Conservation (phyloP, 2,329 filamentous ascomycete genomes). For the Ceratocystiopsis sp. region DNA sequence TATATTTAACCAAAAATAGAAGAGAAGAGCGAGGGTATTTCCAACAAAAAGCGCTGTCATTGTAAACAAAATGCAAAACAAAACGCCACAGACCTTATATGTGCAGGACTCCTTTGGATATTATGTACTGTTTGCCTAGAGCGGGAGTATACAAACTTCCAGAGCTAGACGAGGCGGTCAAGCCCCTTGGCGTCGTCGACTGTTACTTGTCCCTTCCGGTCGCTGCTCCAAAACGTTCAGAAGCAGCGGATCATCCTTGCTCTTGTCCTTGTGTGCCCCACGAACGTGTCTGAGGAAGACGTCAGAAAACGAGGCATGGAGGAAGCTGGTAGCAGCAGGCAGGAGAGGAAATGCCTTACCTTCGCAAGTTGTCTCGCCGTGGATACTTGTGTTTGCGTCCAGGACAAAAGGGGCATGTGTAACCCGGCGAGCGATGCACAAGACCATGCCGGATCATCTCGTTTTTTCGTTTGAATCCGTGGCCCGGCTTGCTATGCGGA, state of each 20-base stretch:
- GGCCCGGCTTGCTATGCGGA: conserved; percentile 44
- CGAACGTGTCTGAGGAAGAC: conserved; percentile 56
- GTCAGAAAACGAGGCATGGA: not conserved
- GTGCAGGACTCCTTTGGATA: too few relatives aligned
- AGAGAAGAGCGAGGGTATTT: too few relatives aligned
- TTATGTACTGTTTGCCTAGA: too few relatives aligned
- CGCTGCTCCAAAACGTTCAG: too few relatives aligned
- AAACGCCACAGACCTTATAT: not conserved
- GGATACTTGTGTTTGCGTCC: conserved; percentile 91
- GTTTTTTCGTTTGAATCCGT: conserved; percentile 56
- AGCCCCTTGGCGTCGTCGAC: too few relatives aligned
- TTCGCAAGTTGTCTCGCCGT: conserved; percentile 84
- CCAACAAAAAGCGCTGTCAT: too few relatives aligned
- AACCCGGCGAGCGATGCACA: conserved; percentile 86
- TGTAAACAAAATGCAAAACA: not conserved
- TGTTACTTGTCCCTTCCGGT: too few relatives aligned
- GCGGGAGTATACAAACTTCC: too few relatives aligned
- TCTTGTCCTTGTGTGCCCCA: conserved; percentile 78
- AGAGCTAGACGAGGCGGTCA: too few relatives aligned
- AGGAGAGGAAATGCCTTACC: conserved; percentile 36
- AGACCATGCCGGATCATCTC: conserved; percentile 65
- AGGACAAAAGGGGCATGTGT: conserved; percentile 90
- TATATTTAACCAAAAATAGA: not conserved
- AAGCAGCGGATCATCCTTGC: conserved; percentile 51
- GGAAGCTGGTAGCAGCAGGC: not conserved